Conservation (phyloP, 2,329 filamentous ascomycete species). For the Fragosphaeria purpurea region DNA sequence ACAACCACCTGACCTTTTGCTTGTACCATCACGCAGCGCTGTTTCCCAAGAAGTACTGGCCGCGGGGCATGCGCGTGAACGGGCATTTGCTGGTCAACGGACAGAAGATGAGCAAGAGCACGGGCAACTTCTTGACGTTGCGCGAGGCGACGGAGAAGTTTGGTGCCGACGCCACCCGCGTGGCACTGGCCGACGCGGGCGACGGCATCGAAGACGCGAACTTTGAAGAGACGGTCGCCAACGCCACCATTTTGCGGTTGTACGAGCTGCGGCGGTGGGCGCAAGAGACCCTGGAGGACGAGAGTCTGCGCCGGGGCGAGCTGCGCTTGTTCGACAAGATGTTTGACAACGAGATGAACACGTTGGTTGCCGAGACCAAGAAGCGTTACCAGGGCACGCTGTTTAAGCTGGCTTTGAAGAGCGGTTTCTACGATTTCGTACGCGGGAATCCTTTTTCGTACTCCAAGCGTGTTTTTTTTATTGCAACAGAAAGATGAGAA, state of each 20-base stretch:
- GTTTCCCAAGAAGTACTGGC: slow-evolving; percentile 84
- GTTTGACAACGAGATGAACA: slow-evolving; percentile 89
- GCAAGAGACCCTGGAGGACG: slow-evolving; percentile 67
- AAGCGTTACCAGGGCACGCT: slow-evolving; percentile 70
- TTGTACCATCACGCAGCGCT: slow-evolving; percentile 88
- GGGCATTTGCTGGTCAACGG: slow-evolving; percentile 91
- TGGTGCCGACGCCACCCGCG: slow-evolving; percentile 79
- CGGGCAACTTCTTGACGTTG: slow-evolving; percentile 92
- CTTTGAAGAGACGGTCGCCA: slow-evolving; percentile 91
- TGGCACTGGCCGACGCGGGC: slow-evolving; percentile 87
- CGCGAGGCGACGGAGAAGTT: slow-evolving; percentile 82
- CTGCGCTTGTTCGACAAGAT: slow-evolving; percentile 72
- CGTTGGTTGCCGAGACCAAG: slow-evolving; percentile 66
- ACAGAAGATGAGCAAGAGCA: slow-evolving; percentile 97
- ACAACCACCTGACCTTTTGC: slow-evolving; percentile 92
- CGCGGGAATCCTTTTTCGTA: slow-evolving; percentile 16
- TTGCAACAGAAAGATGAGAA: too few species aligned
- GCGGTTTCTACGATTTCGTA: slow-evolving; percentile 78
- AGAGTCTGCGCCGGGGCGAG: slow-evolving; percentile 63
- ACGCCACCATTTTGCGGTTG: slow-evolving; percentile 80
- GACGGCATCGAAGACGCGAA: slow-evolving; percentile 94
- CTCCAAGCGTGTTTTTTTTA: too few species aligned
- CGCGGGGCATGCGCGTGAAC: slow-evolving; percentile 73
- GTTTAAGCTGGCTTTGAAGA: slow-evolving; percentile 81
- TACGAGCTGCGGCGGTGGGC: slow-evolving; percentile 78